Percentiles rank a stretch among this genome's conserved stretches.
phyloP scores from a whole-genome alignment of 2,329 filamentous ascomycete genomes.

The Neonectria coccinea region DNA sequence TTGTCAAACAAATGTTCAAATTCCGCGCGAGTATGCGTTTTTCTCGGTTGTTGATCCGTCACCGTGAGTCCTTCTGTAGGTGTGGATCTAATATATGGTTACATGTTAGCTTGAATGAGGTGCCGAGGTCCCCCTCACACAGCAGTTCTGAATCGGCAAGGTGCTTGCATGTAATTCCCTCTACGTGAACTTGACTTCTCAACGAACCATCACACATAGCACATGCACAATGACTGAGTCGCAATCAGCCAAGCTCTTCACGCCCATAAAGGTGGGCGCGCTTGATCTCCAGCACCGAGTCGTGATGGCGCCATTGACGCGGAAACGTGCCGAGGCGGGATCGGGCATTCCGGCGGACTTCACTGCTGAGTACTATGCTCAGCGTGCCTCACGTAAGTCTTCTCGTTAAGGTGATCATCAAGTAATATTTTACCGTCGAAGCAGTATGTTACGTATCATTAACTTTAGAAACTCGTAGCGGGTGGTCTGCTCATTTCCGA shows the following conservation, averaged over 20 bases:
- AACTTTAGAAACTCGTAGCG: slow-evolving; percentile 30
- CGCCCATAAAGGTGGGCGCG: slow-evolving; percentile 55
- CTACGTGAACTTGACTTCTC: not conserved
- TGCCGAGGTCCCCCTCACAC: slow-evolving; percentile 3
- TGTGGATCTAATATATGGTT: not conserved
- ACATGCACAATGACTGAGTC: slow-evolving; percentile 24
- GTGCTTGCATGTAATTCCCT: not conserved
- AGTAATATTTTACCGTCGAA: not conserved
- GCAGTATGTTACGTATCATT: not conserved
- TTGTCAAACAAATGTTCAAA: not conserved
- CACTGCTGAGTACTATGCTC: slow-evolving; percentile 60
- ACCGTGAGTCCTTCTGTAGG: not conserved
- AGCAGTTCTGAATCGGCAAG: not conserved
- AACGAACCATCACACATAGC: not conserved
- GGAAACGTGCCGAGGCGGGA: slow-evolving; percentile 59
- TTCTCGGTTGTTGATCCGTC: not conserved
- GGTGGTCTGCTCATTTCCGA: slow-evolving; percentile 60
- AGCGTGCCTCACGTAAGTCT: slow-evolving; percentile 53
- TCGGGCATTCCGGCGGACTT: slow-evolving; percentile 40
- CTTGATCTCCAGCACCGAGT: slow-evolving; percentile 57
- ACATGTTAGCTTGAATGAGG: not conserved
- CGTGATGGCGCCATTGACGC: slow-evolving; percentile 69
- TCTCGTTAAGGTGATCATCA: not conserved
- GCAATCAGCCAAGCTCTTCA: slow-evolving; percentile 53
- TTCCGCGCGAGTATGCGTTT: not conserved